These are phyloP conservation scores for Cyamopsis tetragonoloba DNA, from an alignment of 306 rosid species.

Conservation along the genomic window DNA sequence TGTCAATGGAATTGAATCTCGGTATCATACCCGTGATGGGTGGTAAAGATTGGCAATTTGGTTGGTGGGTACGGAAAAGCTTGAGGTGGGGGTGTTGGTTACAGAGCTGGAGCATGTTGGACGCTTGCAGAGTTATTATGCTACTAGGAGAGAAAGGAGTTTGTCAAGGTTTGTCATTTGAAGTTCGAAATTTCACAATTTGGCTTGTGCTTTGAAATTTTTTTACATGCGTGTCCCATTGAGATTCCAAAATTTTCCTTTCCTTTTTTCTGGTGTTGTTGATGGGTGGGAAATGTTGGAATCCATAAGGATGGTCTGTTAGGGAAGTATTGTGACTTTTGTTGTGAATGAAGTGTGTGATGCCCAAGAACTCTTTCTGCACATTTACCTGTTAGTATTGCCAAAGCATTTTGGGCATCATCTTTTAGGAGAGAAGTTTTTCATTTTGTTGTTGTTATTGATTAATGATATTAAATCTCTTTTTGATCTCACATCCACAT, in stretches of 20 bases:
- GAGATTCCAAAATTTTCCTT: not conserved
- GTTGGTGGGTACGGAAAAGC: constrained; percentile 21
- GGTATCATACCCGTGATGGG: not conserved
- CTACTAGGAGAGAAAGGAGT: constrained; percentile 1
- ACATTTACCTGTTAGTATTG: not conserved
- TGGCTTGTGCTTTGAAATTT: not conserved
- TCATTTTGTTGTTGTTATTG: too few relatives aligned
- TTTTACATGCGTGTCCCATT: not conserved
- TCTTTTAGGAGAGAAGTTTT: not conserved
- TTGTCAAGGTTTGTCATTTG: constrained; percentile 15
- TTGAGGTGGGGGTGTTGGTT: not conserved
- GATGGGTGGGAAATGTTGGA: constrained; percentile 1
- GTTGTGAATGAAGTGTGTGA: not conserved
- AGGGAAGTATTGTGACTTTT: too few relatives aligned
- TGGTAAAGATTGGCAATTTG: constrained; percentile 5
- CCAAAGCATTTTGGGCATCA: not conserved
- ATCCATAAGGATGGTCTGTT: too few relatives aligned
- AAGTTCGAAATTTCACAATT: not conserved
- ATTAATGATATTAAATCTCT: not conserved
- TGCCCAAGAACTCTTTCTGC: not conserved
- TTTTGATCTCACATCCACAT: not conserved
- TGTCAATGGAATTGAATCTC: not conserved
- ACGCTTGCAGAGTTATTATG: not conserved
- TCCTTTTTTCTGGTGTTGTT: not conserved
- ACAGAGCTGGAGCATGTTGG: not conserved